Base-by-base conservation (phyloP, 495 filamentous ascomycete species). In the Penicillium subrubescens region DNA sequence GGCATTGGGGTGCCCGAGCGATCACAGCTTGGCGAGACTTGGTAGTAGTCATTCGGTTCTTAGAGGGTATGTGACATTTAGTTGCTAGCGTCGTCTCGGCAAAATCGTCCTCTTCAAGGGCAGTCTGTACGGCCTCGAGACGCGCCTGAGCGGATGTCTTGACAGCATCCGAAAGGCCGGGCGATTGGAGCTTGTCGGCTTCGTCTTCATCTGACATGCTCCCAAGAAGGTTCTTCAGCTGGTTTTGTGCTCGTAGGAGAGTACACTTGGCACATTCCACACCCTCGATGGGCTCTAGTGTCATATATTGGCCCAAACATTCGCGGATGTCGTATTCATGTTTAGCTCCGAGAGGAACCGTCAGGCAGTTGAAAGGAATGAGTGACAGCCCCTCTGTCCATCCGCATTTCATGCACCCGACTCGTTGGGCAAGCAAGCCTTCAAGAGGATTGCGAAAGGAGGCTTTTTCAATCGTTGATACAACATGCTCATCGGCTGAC, bases 261-360 rank as follows among this genome's bases (percentile, higher is more conserved):
- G 95, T 95, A 77, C 96, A 99, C 62, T 94, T 97, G 41, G 87
- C 83, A 73, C 96, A 99, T 67, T 97, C 90, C 17, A 98, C 93
- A 0, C 91, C 92, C 67, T 89, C 86, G 67, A 98, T 96, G 1
- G 82, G 75, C 69, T 98, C 96, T 27, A 98, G 79, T 17, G 86
- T 83, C 59, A 93, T 96, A 71, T 92, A 97, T 55, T 92, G 87
- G 70, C 93, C 89, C 35, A 99, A 79, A 67, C 92, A 92, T 48
- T 94, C 89, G 55, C 85, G 83, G 1, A 99, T 71, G 65, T 90
- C 84, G 65, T 90, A 89, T 56, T 81, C 74, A 43, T 66, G 75
- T 17, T 79, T 79, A 37, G 72, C 69, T 7, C 87, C 90, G 0
- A 97, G 84, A 39, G 87, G 90, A 0, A 99, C 86, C 7, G 96